A percentile compares a stretch with the other conserved stretches of the same genome.
phyloP scores from a whole-genome alignment of 805 yeast genomes.

The Candida fluviatilis region DNA sequence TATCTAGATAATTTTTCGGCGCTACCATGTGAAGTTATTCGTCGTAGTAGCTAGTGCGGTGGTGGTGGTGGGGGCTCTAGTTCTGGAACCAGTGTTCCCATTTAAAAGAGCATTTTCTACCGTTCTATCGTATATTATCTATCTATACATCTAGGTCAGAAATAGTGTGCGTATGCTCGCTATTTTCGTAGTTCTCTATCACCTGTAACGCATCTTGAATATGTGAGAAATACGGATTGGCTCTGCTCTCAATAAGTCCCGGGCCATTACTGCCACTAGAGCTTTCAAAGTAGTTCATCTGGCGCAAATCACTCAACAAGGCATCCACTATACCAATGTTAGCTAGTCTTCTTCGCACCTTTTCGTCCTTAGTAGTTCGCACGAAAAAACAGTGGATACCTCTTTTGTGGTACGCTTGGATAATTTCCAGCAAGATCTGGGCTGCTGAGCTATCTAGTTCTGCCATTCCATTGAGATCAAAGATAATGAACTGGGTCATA shows the following conservation, averaged over 20 bases:
- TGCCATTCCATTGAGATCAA: conserved; percentile 41
- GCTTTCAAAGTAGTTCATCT: conserved; percentile 18
- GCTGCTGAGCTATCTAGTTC: conserved; percentile 41
- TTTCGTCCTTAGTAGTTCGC: conserved; percentile 23
- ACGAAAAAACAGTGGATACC: conserved; percentile 32
- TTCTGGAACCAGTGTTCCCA: too few species aligned
- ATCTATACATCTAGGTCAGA: neutral
- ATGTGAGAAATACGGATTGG: conserved; percentile 31
- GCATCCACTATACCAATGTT: conserved; percentile 27
- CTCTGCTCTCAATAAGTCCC: conserved; percentile 21
- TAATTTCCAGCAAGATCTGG: conserved; percentile 27
- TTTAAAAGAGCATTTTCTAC: too few species aligned
- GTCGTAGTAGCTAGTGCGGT: too few species aligned
- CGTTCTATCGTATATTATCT: too few species aligned
- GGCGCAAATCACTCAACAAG: conserved; percentile 20
- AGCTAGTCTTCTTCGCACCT: conserved; percentile 24
- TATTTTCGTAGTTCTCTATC: conserved; percentile 31
- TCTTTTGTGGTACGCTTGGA: conserved; percentile 25
- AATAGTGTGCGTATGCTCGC: neutral
- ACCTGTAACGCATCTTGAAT: conserved; percentile 37
- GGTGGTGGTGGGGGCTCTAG: too few species aligned
- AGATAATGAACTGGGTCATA: conserved; percentile 38
- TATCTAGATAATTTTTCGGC: neutral
- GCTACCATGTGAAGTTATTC: neutral
- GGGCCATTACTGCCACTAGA: conserved; percentile 12